A percentile compares a stretch with the other conserved stretches of the same genome.
Conservation (phyloP, 306 rosid species). For the Citrullus mucosospermus region DNA sequence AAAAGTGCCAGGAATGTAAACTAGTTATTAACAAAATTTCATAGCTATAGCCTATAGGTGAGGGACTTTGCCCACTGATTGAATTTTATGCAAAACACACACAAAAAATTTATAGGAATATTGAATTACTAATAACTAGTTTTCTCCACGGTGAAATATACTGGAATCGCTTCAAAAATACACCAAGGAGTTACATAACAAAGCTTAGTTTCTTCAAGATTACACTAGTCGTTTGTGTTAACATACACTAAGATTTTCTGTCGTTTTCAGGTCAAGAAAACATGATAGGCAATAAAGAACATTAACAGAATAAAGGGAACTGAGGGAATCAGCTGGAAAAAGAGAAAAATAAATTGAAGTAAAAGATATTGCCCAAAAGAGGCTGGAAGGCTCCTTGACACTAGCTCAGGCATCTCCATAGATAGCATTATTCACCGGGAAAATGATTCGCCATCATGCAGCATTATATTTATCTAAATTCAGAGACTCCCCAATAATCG, state of each 20-base stretch:
- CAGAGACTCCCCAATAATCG: background rate
- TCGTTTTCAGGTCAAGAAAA: background rate
- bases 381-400: background rate
- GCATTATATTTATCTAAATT: background rate
- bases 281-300: background rate
- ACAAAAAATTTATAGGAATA: background rate
- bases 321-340: background rate
- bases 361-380: background rate
- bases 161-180: background rate
- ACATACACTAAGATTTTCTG: background rate
- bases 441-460: background rate
- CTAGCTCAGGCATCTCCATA: background rate
- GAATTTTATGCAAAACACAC: background rate
- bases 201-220: background rate
- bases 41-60: background rate
- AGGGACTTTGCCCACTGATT: background rate
- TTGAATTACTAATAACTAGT: background rate
- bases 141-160: background rate
- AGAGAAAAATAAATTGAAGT: background rate
- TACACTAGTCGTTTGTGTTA: background rate
- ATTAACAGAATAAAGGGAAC: background rate
- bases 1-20: background rate
- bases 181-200: background rate
- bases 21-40: background rate
- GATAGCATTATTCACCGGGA: background rate